Evolutionary conservation across 2,329 filamentous ascomycete genomes (phyloP), one percentile per base, ranked within the genome.

Genomic region (Pseudovirgaria hyperparasitica): DNA sequence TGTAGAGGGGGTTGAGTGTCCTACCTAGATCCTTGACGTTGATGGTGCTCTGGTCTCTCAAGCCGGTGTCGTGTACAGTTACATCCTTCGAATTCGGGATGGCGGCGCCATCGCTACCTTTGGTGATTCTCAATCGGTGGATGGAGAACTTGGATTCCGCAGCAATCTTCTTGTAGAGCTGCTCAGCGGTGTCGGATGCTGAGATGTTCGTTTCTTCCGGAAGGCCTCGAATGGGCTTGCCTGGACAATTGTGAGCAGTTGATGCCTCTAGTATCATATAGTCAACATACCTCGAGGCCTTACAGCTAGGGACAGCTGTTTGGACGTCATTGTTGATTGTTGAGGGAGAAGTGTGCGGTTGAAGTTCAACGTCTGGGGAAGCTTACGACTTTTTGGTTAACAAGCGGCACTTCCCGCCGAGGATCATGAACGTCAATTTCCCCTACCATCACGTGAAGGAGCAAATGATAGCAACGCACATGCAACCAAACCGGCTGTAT

Each of bases 1-100:
- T 33, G 19, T 9, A 11, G 17, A 21, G 16, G 27, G 12, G 24
- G 23, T 14, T 15, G 9, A 17, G 19, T 27, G 22, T 12, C 34
- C 24, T 69, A 87, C 85, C 90, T 16, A 98, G 67, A 52, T 98
- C 87, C 62, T 98, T 96, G 37, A 96, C 81, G 41, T 90, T 73
- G 25, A 98, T 57, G 12, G 64, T 62, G 37, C 68, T 71, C 41
- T 67, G 64, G 38, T 75, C 64, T 29, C 61, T 58, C 23, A 79
- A 52, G 9, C 71, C 70, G 3, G 64, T 67, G 23, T 62, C 58
- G 34, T 66, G 54, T 19, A 77, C 51, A 2, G 61, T 68, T 9
- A 60, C 54, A 28, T 63, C 58, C 29, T 60, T 55, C 28, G 55
- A 58, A 41, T 75, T 76, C 28, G 66, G 59, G 9, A 78, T 54